A percentile compares a stretch with the other conserved stretches of the same genome.
Conservation (phyloP, 306 rosid genomes). For the Mimosa pudica region DNA sequence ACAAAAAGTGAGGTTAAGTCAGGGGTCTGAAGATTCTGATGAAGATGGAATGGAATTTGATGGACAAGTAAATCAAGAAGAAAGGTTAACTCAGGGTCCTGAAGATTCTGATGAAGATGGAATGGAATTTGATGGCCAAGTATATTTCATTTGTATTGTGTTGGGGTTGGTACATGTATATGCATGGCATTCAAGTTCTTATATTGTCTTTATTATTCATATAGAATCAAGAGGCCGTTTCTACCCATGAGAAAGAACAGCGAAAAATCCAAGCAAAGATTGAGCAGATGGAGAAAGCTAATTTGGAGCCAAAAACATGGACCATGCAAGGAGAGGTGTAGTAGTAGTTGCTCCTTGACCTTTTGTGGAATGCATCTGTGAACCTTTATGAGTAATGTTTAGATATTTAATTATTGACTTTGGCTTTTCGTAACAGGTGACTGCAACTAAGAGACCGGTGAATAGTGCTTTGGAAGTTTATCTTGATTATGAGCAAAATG, state of each 20-base stretch:
- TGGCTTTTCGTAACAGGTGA: constrained; percentile 56
- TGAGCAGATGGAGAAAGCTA: constrained; percentile 77
- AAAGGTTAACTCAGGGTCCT: constrained; percentile 39
- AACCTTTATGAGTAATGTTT: constrained; percentile 20
- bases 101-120: constrained; percentile 50
- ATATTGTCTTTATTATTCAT: constrained; percentile 9
- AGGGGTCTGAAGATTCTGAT: constrained; percentile 46
- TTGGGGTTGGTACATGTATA: not conserved
- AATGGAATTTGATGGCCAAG: constrained; percentile 47
- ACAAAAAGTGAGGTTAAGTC: constrained; percentile 5
- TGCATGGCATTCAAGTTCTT: constrained; percentile 8
- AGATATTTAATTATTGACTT: constrained; percentile 16
- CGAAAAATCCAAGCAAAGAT: constrained; percentile 61
- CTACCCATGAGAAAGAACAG: constrained; percentile 72
- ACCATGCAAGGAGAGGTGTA: constrained; percentile 95
- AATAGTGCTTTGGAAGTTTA: constrained; percentile 90
- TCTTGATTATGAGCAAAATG: constrained; percentile 88
- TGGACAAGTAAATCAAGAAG: constrained; percentile 49
- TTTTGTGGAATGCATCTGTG: constrained; percentile 11
- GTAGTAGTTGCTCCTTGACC: not conserved
- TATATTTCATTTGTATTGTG: constrained; percentile 10
- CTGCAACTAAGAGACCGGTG: constrained; percentile 82
- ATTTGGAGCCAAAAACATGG: constrained; percentile 81
- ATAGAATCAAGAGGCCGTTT: constrained; percentile 54
- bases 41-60: constrained; percentile 48